These are phyloP conservation scores for Verbascum thapsus DNA, from an alignment of 257 asterid species.

Conservation along the genomic window DNA sequence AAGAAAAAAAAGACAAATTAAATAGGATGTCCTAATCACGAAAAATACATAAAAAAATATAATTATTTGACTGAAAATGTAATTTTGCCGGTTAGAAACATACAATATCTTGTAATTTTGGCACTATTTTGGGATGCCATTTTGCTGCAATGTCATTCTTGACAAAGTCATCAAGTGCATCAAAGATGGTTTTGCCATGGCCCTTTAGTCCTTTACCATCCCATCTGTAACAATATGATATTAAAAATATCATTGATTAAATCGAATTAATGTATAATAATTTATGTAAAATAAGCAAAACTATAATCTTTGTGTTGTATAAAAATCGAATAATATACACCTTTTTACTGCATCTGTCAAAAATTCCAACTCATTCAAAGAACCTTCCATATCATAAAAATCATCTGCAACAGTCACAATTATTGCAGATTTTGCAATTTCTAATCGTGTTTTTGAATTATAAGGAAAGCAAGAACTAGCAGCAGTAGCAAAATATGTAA, in stretches of 20 bases:
- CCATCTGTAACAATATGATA: constrained; percentile 44
- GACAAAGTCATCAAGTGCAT: constrained; percentile 56
- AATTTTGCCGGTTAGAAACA: constrained; percentile 21
- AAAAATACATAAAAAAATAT: too few relatives aligned
- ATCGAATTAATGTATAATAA: too few relatives aligned
- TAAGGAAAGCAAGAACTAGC: constrained; percentile 42
- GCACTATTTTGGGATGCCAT: constrained; percentile 20
- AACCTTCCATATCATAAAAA: constrained; percentile 61
- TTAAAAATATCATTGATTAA: too few relatives aligned
- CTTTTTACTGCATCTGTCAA: constrained; percentile 55
- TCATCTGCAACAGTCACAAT: constrained; percentile 61
- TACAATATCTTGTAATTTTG: constrained; percentile 45
- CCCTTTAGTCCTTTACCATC: constrained; percentile 51
- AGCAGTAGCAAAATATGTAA: constrained; percentile 51
- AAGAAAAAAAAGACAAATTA: too few relatives aligned
- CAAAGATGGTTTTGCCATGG: constrained; percentile 56
- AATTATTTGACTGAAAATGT: too few relatives aligned
- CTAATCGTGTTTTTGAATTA: constrained; percentile 40
- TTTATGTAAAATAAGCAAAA: too few relatives aligned
- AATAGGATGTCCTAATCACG: too few relatives aligned
- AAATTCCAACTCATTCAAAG: constrained; percentile 36
- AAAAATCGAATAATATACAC: too few relatives aligned
- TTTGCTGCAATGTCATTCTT: constrained; percentile 34
- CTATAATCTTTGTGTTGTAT: too few relatives aligned
- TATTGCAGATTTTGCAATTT: constrained; percentile 48